Evolutionary conservation across 1,284 basidiomycete species (phyloP), one percentile per base, ranked within the genome.

Genomic region (Sporisorium sorghi): DNA sequence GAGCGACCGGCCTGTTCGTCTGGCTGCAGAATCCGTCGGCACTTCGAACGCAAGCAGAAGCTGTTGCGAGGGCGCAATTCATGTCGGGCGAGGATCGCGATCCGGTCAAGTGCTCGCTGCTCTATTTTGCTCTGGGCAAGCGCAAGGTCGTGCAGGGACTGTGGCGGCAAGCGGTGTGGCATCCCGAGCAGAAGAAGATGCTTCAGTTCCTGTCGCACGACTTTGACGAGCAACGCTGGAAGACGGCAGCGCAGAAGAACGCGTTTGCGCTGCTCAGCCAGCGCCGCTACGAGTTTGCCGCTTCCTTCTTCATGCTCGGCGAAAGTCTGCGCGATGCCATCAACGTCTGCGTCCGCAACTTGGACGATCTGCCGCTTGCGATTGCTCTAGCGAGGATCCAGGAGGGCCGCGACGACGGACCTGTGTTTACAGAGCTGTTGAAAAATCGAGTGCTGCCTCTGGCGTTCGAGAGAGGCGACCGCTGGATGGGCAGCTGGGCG

Each of bases 401-500:
- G 82, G 89, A 90, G 73, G 90, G 90, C 40, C 28, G 66, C 9
- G 91, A 92, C 57, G 89, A 92, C 30, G 93, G 94, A 0, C 92
- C 92, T 1, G 86, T 97, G 0, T 84, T 98, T 26, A 86, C 86
- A 21, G 88, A 88, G 49, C 89, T 98, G 23, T 85, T 98, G 35
- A 88, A 88, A 19, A 88, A 88, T 49, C 90, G 88, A 0, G 90
- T 98, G 2, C 85, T 99, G 1, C 94, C 95, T 0, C 87, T 89
- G 21, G 94, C 94, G 0, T 93, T 97, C 82, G 87, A 88, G 55
- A 88, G 90, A 19, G 94, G 94, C 0, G 94, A 97, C 84, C 88
- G 96, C 35, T 98, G 93, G 91, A 87, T 98, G n/a, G 92, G 90
- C n/a, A 93, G 91, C 68, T 99, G 95, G 96, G 93, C 92, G 4